phyloP scores from a whole-genome alignment of 2,329 filamentous ascomycete species.

The Aspergillus novoparasiticus region DNA sequence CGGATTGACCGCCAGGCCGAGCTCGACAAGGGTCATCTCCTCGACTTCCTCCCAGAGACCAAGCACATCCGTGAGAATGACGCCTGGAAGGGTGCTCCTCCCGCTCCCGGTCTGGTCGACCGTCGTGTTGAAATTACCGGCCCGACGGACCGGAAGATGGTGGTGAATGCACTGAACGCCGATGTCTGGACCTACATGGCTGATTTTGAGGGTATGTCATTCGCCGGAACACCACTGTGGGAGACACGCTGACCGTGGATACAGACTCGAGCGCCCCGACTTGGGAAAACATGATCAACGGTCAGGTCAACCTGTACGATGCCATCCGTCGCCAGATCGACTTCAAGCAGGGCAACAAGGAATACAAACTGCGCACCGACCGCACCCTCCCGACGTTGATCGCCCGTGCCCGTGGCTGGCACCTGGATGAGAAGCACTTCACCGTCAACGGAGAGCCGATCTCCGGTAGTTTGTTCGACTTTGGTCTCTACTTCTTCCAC shows the following conservation, averaged over 20 bases:
- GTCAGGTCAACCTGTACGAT: conserved; percentile 96
- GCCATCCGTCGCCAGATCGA: conserved; percentile 91
- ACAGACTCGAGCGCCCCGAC: conserved; percentile 91
- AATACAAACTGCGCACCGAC: conserved; percentile 96
- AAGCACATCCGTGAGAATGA: conserved; percentile 92
- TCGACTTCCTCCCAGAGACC: conserved; percentile 95
- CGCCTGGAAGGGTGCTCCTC: conserved; percentile 89
- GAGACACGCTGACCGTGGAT: neutral
- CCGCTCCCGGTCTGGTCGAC: conserved; percentile 89
- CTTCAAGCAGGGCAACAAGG: conserved; percentile 93
- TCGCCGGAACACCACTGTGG: neutral
- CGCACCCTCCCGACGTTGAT: conserved; percentile 86
- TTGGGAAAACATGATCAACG: conserved; percentile 99
- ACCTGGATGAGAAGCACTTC: conserved; percentile 97
- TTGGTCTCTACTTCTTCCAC: conserved; percentile 99
- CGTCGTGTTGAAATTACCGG: conserved; percentile 96
- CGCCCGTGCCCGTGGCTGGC: conserved; percentile 93
- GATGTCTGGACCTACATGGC: conserved; percentile 99
- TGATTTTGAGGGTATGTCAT: conserved; percentile 83
- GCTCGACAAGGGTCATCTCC: conserved; percentile 84
- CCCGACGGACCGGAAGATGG: conserved; percentile 98
- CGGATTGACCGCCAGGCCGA: conserved; percentile 85
- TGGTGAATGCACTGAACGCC: conserved; percentile 93
- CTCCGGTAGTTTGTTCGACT: conserved; percentile 91
- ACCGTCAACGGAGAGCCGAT: conserved; percentile 94